These are phyloP conservation scores for Vanderwaltozyma verrucispora DNA, from an alignment of 805 yeast species.

Conservation along the genomic window DNA sequence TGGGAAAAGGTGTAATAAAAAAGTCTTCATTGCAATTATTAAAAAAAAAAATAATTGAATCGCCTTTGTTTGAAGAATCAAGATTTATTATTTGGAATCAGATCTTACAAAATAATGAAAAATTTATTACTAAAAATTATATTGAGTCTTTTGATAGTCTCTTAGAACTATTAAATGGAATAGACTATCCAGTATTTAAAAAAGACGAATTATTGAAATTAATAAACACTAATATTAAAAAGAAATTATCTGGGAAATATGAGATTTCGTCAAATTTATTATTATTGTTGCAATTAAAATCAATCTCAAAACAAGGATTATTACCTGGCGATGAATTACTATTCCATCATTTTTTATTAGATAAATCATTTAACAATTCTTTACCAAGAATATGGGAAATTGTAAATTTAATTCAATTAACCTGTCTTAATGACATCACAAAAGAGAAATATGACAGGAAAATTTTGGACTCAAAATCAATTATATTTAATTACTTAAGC, in stretches of 20 bases:
- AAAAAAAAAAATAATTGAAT: constrained; percentile 26
- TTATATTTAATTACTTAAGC: constrained; percentile 24
- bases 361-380: constrained; percentile 10
- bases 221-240: constrained; percentile 11
- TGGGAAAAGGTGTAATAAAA: constrained; percentile 26
- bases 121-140: constrained; percentile 16
- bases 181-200: constrained; percentile 26
- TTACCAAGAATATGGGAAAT: constrained; percentile 24
- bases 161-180: constrained; percentile 21
- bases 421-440: constrained; percentile 24
- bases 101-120: constrained; percentile 17
- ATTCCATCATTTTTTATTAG: constrained; percentile 24
- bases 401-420: constrained; percentile 24
- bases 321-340: constrained; percentile 29
- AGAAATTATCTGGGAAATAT: constrained; percentile 9
- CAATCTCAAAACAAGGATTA: constrained; percentile 30
- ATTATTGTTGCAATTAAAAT: constrained; percentile 26
- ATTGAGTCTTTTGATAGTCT: constrained; percentile 33
- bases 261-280: constrained; percentile 17
- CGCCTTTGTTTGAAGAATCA: constrained; percentile 16
- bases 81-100: constrained; percentile 16
- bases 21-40: constrained; percentile 19
- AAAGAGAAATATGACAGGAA: constrained; percentile 23
- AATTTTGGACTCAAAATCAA: constrained; percentile 25
- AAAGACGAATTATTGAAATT: constrained; percentile 21